Evolutionary conservation across 139 green algal species (phyloP).

Genomic region (Chlorokybus atmophyticus): DNA sequence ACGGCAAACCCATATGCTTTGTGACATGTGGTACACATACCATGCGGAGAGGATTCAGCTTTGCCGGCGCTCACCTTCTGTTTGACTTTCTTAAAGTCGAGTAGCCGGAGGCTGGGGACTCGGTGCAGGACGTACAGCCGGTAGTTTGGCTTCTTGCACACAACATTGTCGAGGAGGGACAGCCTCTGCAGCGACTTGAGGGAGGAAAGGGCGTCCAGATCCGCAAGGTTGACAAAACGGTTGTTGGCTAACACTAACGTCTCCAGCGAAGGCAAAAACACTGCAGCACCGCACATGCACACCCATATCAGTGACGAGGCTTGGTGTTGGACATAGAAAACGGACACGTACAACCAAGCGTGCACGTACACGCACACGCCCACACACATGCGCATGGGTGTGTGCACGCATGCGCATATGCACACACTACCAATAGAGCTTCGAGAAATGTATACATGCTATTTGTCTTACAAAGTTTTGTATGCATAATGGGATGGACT

Average conservation of each 20-base stretch:
- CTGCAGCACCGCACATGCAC: no score
- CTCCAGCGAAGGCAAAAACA: slow-evolving; percentile 62
- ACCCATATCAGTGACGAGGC: no score
- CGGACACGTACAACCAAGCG: background rate
- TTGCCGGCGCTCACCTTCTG: slow-evolving; percentile 54
- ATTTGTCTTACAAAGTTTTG: no score
- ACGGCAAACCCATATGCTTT: no score
- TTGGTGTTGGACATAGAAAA: background rate
- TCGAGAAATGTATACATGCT: no score
- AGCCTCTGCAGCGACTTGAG: slow-evolving; percentile 56
- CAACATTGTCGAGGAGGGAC: slow-evolving; percentile 76
- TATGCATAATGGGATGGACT: no score
- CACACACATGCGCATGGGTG: background rate
- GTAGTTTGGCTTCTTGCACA: slow-evolving; percentile 69
- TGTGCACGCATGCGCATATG: no score
- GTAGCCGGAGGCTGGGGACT: slow-evolving; percentile 59
- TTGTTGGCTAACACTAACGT: slow-evolving; percentile 87
- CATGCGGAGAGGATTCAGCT: no score
- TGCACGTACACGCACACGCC: background rate
- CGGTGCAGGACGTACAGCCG: slow-evolving; percentile 70
- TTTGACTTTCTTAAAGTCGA: slow-evolving; percentile 94
- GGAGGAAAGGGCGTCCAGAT: slow-evolving; percentile 68
- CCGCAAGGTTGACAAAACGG: slow-evolving; percentile 65
- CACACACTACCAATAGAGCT: no score
- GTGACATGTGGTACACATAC: no score